phyloP scores from a whole-genome alignment of 306 rosid genomes.

The Ormosia semicastrata region DNA sequence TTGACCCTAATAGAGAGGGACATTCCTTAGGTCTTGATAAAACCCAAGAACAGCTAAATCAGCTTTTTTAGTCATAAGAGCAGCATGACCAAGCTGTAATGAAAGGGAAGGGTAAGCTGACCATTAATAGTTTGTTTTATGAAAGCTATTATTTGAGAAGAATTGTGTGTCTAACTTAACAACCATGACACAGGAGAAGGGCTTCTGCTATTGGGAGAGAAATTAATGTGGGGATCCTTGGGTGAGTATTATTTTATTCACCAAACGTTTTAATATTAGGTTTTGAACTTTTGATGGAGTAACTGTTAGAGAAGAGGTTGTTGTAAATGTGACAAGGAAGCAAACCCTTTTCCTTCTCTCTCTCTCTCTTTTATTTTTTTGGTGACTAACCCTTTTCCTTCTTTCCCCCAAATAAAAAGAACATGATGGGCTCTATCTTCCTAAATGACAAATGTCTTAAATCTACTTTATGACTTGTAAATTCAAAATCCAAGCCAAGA shows the following conservation, averaged over 20 bases:
- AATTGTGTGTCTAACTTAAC: slow-evolving; percentile 22
- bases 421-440: slow-evolving; percentile 20
- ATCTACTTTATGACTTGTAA: slow-evolving; percentile 9
- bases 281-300: slow-evolving; percentile 35
- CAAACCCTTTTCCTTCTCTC: too few relatives aligned
- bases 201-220: slow-evolving; percentile 3
- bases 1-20: neutral
- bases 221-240: neutral
- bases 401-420: neutral
- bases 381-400: neutral
- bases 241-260: slow-evolving; percentile 14
- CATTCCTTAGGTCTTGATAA: too few relatives aligned
- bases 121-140: neutral
- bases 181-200: neutral
- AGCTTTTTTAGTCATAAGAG: neutral
- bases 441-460: slow-evolving; percentile 21
- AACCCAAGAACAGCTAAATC: neutral
- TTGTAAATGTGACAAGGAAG: slow-evolving; percentile 57
- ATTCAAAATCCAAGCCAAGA: neutral
- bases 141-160: neutral
- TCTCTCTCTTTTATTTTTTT: too few relatives aligned
- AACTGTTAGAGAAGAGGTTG: slow-evolving; percentile 39
- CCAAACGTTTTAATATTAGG: slow-evolving; percentile 53
- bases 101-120: slow-evolving; percentile 40
- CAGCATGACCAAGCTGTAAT: slow-evolving; percentile 11